Evolutionary conservation across 371 early-diverging fungal genomes (phyloP), one percentile per base, ranked within the genome.

Genomic region (Lichtheimia corymbifera): DNA sequence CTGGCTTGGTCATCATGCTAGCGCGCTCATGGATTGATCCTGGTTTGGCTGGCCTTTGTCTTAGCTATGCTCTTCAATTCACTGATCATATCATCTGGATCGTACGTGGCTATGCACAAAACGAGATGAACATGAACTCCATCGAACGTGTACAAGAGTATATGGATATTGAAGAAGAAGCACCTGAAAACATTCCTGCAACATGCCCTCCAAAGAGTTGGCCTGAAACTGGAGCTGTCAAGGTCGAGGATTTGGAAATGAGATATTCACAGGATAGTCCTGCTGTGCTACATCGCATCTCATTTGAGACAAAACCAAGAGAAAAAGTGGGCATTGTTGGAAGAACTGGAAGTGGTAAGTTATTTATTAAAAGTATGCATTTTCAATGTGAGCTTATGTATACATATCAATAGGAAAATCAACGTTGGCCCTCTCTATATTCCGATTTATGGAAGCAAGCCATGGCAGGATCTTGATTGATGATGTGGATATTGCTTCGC

Each of bases 121-220:
- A 92, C 65, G 96, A 96, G 75, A 92, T 92, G 91, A 83, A 88
- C 60, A 84, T 93, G 86, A 63, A 63, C 30, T 58, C 68, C 1
- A 88, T 96, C 43, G 95, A 96, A 60, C 91, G 97, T 61, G 81
- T 93, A 0, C 75, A 82, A 14, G 89, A 94, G 64, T 96, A 93
- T 64, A 62, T 86, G 59, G 65, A 71, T 0, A 65, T 92, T 35
- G 89, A 88, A 43, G 82, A 91, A 68, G 94, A 93, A 57, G 86
- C 93, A 1, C 71, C 83, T 42, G 67, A 79, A 5, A 66, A 73
- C 18, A 76, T 82, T 43, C 68, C 77, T 1, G 83, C 65, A 1
- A 67, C 64, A 1, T 67, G 72, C 14, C 88, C 86, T 20, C 82
- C 81, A 51, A 59, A 80, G 3, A 66, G 64, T 12, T 96, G 96